Percentiles rank a stretch among this genome's conserved stretches.
phyloP scores from a whole-genome alignment of 1,139 yeast species.

The Yamadazyma dushanensis region DNA sequence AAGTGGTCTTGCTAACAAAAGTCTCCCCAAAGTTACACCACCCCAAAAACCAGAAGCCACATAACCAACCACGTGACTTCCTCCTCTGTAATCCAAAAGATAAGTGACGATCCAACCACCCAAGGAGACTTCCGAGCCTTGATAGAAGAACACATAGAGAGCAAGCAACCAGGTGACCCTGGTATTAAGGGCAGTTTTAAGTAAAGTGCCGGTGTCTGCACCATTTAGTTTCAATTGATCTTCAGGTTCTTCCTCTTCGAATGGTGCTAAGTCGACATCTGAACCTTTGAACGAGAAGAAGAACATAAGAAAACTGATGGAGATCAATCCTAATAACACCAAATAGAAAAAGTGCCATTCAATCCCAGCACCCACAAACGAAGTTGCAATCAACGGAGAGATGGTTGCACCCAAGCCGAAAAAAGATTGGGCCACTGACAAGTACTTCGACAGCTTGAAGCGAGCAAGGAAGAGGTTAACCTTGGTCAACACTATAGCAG shows the following conservation, averaged over 20 bases:
- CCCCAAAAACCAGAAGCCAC: slow-evolving; percentile 73
- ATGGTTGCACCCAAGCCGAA: slow-evolving; percentile 66
- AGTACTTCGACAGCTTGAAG: slow-evolving; percentile 45
- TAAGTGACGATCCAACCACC: slow-evolving; percentile 75
- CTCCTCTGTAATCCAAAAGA: slow-evolving; percentile 54
- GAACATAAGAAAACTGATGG: slow-evolving; percentile 25
- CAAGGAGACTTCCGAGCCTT: slow-evolving; percentile 66
- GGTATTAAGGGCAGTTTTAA: slow-evolving; percentile 37
- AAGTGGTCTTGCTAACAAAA: slow-evolving; percentile 42
- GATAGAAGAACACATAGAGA: slow-evolving; percentile 56
- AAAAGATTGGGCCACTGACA: slow-evolving; percentile 57
- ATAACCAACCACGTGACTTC: slow-evolving; percentile 52
- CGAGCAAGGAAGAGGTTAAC: slow-evolving; percentile 58
- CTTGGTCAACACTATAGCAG: slow-evolving; percentile 54
- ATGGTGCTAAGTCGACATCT: slow-evolving; percentile 39
- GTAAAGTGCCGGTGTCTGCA: no score
- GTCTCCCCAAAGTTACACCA: slow-evolving; percentile 63
- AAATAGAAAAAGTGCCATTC: slow-evolving; percentile 57
- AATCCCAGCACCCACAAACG: slow-evolving; percentile 46
- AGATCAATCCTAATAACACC: slow-evolving; percentile 43
- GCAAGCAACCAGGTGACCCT: slow-evolving; percentile 55
- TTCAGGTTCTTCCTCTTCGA: slow-evolving; percentile 28
- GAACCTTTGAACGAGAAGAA: slow-evolving; percentile 40
- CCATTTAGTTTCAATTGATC: no score
- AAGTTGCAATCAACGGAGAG: slow-evolving; percentile 58